Evolutionary conservation across 1,284 basidiomycete genomes (phyloP), one percentile per base, ranked within the genome.

Genomic region (Prillingera fragicola): DNA sequence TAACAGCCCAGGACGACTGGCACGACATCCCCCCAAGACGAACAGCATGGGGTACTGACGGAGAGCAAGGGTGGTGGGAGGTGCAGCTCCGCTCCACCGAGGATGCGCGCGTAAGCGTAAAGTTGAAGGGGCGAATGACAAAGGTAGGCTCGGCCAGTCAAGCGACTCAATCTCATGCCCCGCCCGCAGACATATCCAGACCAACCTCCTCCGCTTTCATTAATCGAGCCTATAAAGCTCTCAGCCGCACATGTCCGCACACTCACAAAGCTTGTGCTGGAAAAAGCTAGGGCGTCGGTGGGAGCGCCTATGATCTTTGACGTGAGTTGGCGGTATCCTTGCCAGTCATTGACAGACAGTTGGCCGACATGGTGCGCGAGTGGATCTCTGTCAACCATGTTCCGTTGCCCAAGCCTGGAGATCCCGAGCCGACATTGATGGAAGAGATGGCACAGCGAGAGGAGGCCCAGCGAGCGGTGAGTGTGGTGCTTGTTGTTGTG

Each of bases 381-480:
- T 71, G 62, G 52, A 63, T 73, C 12, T 55, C 60, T 12, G 54
- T 57, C 9, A 63, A 71, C 48, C 65, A 69, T 41, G 35, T 67
- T 12, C 63, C 63, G 1, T 42, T 70, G 18, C 62, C 69, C 6
- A 62, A 54, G 31, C 49, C 56, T 0, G 61, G 62, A 12, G 63
- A 60, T 29, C 39, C 44, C 3, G 58, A 59, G 8, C 66, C 63
- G 7, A 68, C 62, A 12, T 48, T 73, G 23, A 64, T 70, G 62
- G 71, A 70, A 33, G 63, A 69, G 52, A 69, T 65, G 55, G 67
- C 67, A 5, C 49, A 62, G 23, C 50, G 71, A 24, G 71, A 71
- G 41, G 67, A 69, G 21, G 67, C 48, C 13, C 52, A 70, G 43
- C 42, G 56, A 48, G 63, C 64, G 5, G 71, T 71, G 38, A 55